Evolutionary conservation across 1,284 basidiomycete species (phyloP).

Genomic region (Ceratobasidium sp.): DNA sequence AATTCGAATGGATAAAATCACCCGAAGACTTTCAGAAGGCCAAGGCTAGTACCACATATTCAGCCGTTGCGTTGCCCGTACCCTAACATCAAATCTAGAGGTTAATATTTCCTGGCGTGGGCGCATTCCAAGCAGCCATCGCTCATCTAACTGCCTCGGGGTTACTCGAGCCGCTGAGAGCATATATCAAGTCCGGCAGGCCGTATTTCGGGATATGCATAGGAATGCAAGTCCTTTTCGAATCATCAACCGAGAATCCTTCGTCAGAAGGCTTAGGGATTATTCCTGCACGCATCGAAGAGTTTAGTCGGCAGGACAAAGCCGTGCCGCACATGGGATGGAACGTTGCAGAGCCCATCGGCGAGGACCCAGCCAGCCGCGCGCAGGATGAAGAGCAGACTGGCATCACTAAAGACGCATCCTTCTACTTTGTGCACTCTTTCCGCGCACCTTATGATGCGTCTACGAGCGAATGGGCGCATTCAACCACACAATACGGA

Average conservation of each 20-base stretch:
- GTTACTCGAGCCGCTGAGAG: constrained; percentile 81
- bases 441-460: constrained; percentile 83
- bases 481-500: constrained; percentile 93
- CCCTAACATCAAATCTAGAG: constrained; percentile 64
- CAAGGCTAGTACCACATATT: constrained; percentile 71
- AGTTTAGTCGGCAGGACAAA: constrained; percentile 75
- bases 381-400: constrained; percentile 49
- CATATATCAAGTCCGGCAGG: constrained; percentile 88
- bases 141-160: constrained; percentile 78
- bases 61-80: not conserved
- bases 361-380: constrained; percentile 59
- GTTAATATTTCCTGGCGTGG: constrained; percentile 98
- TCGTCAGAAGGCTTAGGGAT: constrained; percentile 72
- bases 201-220: constrained; percentile 99
- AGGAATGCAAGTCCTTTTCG: constrained; percentile 95
- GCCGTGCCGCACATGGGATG: constrained; percentile 99
- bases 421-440: constrained; percentile 98
- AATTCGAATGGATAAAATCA: constrained; percentile 89
- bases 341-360: constrained; percentile 77
- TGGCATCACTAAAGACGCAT: constrained; percentile 63
- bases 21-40: constrained; percentile 90
- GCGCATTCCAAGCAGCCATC: constrained; percentile 91
- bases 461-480: constrained; percentile 69
- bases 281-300: constrained; percentile 74
- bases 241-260: constrained; percentile 81